Evolutionary conservation across 306 rosid species (phyloP).

Genomic region (Castanea mollissima): DNA sequence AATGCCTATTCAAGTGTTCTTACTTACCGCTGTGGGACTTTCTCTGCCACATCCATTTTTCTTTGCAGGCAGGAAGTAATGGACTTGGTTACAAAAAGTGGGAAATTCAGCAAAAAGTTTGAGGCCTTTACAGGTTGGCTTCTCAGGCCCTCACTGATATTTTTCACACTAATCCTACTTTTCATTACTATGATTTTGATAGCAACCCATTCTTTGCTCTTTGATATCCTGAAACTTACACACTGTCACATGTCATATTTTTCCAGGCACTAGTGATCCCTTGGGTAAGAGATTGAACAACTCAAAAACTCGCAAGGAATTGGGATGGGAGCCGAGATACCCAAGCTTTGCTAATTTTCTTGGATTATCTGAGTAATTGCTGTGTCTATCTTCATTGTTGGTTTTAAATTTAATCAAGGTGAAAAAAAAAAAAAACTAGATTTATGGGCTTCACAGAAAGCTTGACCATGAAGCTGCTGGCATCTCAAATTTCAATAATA

Average conservation of each 20-base stretch:
- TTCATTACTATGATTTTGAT: background rate
- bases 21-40: constrained; percentile 1
- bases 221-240: background rate
- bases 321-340: constrained; percentile 97
- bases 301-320: constrained; percentile 66
- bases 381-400: background rate
- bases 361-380: constrained; percentile 41
- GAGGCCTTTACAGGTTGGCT: constrained; percentile 72
- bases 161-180: background rate
- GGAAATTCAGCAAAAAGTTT: constrained; percentile 69
- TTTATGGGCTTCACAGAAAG: background rate
- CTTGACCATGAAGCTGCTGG: constrained; percentile 3
- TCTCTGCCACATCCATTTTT: constrained; percentile 12
- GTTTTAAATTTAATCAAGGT: background rate
- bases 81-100: constrained; percentile 79
- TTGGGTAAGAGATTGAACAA: constrained; percentile 88
- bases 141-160: background rate
- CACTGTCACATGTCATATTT: background rate
- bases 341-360: constrained; percentile 69
- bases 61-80: constrained; percentile 87
- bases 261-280: constrained; percentile 72
- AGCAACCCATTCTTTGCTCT: background rate
- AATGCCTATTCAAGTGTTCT: background rate
- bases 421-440: background rate
- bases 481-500: background rate